Conservation (phyloP, 768 basidiomycete species). For the Tulasnella sp. region DNA sequence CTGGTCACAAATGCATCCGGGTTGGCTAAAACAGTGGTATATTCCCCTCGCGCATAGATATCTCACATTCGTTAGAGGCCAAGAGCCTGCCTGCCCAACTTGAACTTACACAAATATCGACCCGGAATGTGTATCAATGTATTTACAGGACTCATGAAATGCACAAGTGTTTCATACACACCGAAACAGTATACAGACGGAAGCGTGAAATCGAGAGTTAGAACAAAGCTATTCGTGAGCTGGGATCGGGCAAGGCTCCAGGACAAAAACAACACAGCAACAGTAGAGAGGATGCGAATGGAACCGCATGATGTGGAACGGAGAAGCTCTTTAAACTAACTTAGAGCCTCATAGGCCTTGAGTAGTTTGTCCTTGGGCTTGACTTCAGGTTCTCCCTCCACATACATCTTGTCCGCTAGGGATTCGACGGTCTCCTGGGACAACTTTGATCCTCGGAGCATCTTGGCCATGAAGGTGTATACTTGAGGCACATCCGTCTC, state of each 20-base stretch:
- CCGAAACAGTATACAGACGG: neutral
- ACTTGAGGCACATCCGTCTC: constrained; percentile 90
- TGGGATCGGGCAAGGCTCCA: neutral
- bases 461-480: constrained; percentile 69
- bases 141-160: too few relatives aligned
- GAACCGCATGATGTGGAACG: neutral
- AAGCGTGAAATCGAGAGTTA: neutral
- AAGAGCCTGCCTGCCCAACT: too few relatives aligned
- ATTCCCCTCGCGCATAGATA: too few relatives aligned
- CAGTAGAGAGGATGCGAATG: neutral
- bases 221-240: neutral
- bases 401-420: constrained; percentile 44
- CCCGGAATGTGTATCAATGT: too few relatives aligned
- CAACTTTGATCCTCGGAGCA: constrained; percentile 71
- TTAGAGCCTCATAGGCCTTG: constrained; percentile 37
- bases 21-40: too few relatives aligned
- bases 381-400: constrained; percentile 44
- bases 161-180: neutral
- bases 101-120: too few relatives aligned
- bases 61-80: too few relatives aligned
- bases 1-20: too few relatives aligned
- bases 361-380: constrained; percentile 47
- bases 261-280: neutral
- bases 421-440: constrained; percentile 53
- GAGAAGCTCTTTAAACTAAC: neutral